Base-by-base conservation (phyloP, 768 basidiomycete species). In the Amyloporia xantha region DNA sequence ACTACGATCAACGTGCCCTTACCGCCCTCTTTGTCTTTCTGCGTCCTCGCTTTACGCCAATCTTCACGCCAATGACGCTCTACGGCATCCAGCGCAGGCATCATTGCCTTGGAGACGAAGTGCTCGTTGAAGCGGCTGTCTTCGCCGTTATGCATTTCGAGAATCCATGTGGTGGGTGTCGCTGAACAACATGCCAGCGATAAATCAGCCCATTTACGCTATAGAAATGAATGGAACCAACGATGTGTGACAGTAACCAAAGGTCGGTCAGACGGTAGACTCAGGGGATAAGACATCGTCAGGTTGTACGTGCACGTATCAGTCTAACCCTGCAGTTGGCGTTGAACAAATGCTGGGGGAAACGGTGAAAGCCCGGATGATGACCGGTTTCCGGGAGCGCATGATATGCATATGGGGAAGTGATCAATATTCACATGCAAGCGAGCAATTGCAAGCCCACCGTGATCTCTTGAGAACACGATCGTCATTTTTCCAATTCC, bases 71-170 rank as follows among this genome's bases (percentile, higher is more conserved):
- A 92, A 48, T 85, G 78, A 25, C 70, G 68, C 66, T 92, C 89
- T 1, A 90, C 82, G 2, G 68, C 62, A 59, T 90, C 81, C 28
- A 92, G 67, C 4, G 86, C 85, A 39, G 87, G 86, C 54, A 76
- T 75, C 23, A 91, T 53, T 0, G 74, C 86, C 15, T 73, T 66
- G 48, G 77, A 71, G 46, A 90, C 68, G 45, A 92, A 66, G 5
- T 63, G 63, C 21, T 71, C 65, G 0, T 82, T 84, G 40, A 92
- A 64, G 19, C 88, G 79, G 54, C 74, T 86, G 63, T 92, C 90
- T 33, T 71, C 71, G 12, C 84, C 86, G 61, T 89, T 86, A 58
- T 87, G 87, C 46, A 92, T 65, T 61, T 92, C 89, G 50, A 91
- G 77, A 43, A 87, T 70, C 89, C 88, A 92, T 33, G 85, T 54